Conservation (phyloP, 23 red algal genomes). For the Cyanidioschyzon merolae region DNA sequence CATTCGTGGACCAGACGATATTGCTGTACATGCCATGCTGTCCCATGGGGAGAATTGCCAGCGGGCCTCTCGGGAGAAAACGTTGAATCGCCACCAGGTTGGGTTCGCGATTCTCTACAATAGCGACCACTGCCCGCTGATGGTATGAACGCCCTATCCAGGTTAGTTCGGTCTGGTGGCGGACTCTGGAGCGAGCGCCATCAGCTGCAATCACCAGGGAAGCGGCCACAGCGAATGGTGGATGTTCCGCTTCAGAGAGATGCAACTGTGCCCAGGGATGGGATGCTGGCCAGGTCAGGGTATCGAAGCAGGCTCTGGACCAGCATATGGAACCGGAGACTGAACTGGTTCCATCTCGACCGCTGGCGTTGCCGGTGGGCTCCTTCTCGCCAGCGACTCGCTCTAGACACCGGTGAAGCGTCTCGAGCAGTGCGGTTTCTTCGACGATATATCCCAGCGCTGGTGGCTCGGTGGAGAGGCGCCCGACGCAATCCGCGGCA, state of each 20-base stretch:
- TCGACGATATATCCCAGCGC: constrained; percentile 56
- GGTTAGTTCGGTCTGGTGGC: constrained; percentile 30
- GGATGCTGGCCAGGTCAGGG: neutral
- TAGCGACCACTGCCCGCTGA: constrained; percentile 66
- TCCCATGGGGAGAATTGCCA: constrained; percentile 70
- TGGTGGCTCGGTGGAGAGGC: neutral
- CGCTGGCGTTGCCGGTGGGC: too few relatives aligned
- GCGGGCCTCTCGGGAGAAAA: constrained; percentile 68
- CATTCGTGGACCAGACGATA: constrained; percentile 74
- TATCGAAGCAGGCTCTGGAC: neutral
- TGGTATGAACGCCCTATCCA: constrained; percentile 47
- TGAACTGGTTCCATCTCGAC: too few relatives aligned
- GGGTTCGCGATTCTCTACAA: constrained; percentile 30
- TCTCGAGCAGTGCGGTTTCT: constrained; percentile 41
- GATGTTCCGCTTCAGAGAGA: constrained; percentile 21
- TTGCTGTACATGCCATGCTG: constrained; percentile 41
- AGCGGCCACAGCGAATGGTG: constrained; percentile 12
- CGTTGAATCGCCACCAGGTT: constrained; percentile 52
- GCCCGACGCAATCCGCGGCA: neutral
- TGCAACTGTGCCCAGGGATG: constrained; percentile 37
- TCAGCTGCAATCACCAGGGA: constrained; percentile 72
- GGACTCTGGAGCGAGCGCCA: constrained; percentile 50
- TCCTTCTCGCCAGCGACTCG: too few relatives aligned
- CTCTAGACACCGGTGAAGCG: constrained; percentile 25
- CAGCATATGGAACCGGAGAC: too few relatives aligned